phyloP scores from a whole-genome alignment of 2,329 filamentous ascomycete species.

The Coniochaeta sp. region DNA sequence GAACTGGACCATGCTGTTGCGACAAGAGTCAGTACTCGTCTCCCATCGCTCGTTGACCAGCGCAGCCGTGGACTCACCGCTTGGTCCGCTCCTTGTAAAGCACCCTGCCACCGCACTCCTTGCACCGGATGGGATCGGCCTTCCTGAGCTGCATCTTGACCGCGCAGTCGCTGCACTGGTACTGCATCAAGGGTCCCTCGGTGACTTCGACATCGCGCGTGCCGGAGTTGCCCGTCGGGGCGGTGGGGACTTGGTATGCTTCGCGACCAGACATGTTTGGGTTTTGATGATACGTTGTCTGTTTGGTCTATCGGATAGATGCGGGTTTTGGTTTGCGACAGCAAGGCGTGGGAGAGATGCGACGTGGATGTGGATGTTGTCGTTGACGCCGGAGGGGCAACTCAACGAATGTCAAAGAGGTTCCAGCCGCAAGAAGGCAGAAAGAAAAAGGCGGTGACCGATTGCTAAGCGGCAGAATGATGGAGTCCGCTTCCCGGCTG shows the following conservation, averaged over 20 bases:
- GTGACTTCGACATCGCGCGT: conserved; percentile 27
- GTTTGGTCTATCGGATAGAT: background rate
- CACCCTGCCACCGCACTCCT: conserved; percentile 90
- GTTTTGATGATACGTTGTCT: background rate
- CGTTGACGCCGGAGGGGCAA: too few relatives aligned
- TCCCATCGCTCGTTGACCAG: background rate
- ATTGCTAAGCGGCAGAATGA: conserved; percentile 8
- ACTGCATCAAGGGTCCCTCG: conserved; percentile 54
- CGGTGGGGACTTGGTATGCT: conserved; percentile 68
- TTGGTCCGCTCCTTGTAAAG: conserved; percentile 98
- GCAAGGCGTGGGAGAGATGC: background rate
- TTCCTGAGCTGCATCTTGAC: conserved; percentile 67
- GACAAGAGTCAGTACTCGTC: conserved; percentile 13
- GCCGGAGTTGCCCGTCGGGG: conserved; percentile 20
- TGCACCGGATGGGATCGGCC: conserved; percentile 77
- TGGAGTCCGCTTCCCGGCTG: too few relatives aligned
- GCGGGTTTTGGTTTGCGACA: background rate
- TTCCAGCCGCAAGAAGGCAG: background rate
- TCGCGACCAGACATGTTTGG: conserved; percentile 60
- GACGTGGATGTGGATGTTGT: background rate
- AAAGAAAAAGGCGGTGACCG: conserved; percentile 12
- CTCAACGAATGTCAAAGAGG: too few relatives aligned
- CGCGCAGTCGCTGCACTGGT: conserved; percentile 81
- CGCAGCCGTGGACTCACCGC: conserved; percentile 55
- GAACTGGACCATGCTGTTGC: conserved; percentile 88